phyloP scores from a whole-genome alignment of 164 flowering plant species.

The Paratinospora sagittata region DNA sequence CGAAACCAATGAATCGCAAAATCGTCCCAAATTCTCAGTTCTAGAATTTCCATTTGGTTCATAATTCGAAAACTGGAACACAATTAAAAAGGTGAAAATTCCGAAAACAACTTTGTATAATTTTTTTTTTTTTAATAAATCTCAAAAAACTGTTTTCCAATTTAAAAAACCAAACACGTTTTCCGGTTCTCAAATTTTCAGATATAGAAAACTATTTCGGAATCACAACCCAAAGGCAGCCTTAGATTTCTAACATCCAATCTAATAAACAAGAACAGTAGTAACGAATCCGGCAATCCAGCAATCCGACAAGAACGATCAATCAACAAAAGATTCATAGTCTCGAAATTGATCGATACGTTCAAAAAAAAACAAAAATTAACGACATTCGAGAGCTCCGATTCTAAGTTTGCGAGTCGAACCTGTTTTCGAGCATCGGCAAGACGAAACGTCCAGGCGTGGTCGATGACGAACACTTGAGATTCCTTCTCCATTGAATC shows the following conservation, averaged over 20 bases:
- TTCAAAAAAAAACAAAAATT: not conserved
- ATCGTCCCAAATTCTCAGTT: not conserved
- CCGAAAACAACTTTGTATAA: no score
- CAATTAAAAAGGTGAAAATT: no score
- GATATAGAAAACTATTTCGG: no score
- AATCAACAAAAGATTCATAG: not conserved
- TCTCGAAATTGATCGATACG: not conserved
- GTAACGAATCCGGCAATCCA: not conserved
- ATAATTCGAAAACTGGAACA: no score
- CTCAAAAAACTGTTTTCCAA: no score
- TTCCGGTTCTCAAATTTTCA: no score
- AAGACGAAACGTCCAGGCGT: constrained; percentile 96
- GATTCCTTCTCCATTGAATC: constrained; percentile 57
- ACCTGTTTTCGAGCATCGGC: constrained; percentile 89
- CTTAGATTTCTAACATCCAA: not conserved
- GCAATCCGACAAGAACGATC: not conserved
- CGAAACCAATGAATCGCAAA: not conserved
- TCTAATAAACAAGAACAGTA: not conserved
- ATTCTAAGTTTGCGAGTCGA: not conserved
- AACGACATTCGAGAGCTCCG: not conserved
- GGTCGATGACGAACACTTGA: constrained; percentile 74
- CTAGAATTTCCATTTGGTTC: not conserved
- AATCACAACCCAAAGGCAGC: no score
- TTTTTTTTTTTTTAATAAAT: no score
- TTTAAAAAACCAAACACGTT: no score